Base-by-base conservation (phyloP, 352 stramenopile genomes). In the Globisporangium recalcitrans region DNA sequence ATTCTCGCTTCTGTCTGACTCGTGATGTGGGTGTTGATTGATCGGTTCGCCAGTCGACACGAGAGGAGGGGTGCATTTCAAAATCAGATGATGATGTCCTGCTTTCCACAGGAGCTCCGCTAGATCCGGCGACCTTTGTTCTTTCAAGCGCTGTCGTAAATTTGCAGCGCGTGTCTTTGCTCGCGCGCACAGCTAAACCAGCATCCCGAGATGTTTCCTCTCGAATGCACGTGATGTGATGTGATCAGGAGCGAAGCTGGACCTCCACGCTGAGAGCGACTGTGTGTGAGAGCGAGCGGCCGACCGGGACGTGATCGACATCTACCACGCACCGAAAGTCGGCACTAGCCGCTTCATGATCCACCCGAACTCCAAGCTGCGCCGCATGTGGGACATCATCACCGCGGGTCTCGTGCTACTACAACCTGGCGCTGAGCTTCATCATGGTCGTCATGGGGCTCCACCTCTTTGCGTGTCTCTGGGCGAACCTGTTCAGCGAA, bases 391-490 rank as follows among this genome's bases (percentile, higher is more conserved):
- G 86, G 86, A 93, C 53, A 56, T 89, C 31, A 44, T 67, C 51
- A 93, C 83, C n/a, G 85, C 86, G 24, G 66, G 64, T 58, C 77
- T 82, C 55, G 79, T 95, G 22, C 24, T 93, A 90, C 62, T 93
- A 90, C 68, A 89, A 94, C 56, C 70, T 91, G 24, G 75, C 80
- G 13, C 64, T 92, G 22, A 91, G 79, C 54, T 79, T 92, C 36
- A 52, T 90, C 2, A 74, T 68, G 7, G 78, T 94, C 10, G 66
- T 80, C 52, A 77, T 90, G 63, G 82, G 78, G 0, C 69, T 91
- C 22, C 81, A 90, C 53, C 69, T 90, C 27, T 88, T 91, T 31
- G 74, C 85, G 26, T 93, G 83, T 48, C 34, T 91, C 11, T 93
- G 83, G 83, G 83, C 74, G 1, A 86, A 71, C 59, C 55, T 88